Evolutionary conservation across 129 eudicot species (phyloP).

Genomic region (Flaveria sonorensis): DNA sequence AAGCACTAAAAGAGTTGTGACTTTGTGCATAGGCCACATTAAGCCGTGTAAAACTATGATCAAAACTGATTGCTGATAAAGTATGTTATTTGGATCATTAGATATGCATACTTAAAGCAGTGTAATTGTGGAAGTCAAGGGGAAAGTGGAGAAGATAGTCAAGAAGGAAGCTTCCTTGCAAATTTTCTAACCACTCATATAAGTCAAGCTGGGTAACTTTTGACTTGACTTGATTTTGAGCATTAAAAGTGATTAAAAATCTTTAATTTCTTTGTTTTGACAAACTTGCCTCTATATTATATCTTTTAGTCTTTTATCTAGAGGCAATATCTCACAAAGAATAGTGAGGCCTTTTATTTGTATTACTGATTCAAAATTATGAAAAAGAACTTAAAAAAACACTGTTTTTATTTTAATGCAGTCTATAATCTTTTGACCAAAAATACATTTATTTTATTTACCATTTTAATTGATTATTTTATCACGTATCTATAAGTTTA

Average conservation of each 20-base stretch:
- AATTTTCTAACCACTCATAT: background rate
- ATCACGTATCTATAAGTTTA: too few relatives aligned
- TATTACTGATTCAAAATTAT: too few relatives aligned
- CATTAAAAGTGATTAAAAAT: background rate
- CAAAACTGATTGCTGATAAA: background rate
- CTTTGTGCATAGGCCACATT: background rate
- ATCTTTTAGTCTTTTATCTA: background rate
- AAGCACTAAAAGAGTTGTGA: background rate
- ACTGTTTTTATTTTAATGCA: too few relatives aligned
- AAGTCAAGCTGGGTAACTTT: background rate
- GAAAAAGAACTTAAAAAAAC: too few relatives aligned
- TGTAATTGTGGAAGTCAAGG: background rate
- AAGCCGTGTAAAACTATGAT: background rate
- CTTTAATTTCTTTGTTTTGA: background rate
- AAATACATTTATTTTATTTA: too few relatives aligned
- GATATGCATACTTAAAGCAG: background rate
- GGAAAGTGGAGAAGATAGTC: background rate
- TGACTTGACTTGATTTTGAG: background rate
- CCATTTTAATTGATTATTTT: too few relatives aligned
- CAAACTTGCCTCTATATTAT: background rate
- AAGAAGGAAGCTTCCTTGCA: slow-evolving; percentile 2
- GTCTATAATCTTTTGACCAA: too few relatives aligned
- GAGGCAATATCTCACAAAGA: too few relatives aligned
- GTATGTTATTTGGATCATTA: background rate
- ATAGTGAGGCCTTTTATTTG: too few relatives aligned